A percentile compares a stretch with the other conserved stretches of the same genome.
Evolutionary conservation across 2,329 filamentous ascomycete species (phyloP).

Genomic region (Calonectria pauciramosa): DNA sequence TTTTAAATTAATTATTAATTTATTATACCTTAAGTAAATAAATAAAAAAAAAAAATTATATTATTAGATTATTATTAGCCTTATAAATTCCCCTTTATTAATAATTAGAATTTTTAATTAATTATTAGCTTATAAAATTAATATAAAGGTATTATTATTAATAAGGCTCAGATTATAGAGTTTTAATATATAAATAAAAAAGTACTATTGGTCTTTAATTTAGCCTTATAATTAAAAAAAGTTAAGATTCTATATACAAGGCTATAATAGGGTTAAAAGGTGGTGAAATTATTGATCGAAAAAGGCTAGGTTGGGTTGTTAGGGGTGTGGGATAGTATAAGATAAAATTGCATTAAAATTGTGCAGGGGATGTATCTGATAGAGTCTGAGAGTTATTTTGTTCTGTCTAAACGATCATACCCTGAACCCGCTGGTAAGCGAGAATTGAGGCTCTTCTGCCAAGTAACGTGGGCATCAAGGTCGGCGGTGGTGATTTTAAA

Average conservation of each 20-base stretch:
- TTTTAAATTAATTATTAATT: no score
- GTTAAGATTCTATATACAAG: background rate
- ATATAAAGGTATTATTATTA: background rate
- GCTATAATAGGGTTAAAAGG: background rate
- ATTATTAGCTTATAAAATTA: background rate
- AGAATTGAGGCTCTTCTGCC: constrained; percentile 28
- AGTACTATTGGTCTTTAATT: no score
- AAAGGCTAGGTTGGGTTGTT: background rate
- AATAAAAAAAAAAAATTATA: no score
- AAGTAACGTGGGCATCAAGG: constrained; percentile 27
- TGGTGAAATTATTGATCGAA: background rate
- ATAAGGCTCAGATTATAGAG: background rate
- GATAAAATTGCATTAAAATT: background rate
- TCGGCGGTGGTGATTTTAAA: constrained; percentile 32
- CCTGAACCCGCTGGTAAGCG: constrained; percentile 29
- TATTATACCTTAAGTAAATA: no score
- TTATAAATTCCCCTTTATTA: background rate
- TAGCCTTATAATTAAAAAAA: background rate
- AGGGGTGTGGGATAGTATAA: background rate
- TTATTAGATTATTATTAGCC: background rate
- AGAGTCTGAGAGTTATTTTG: background rate
- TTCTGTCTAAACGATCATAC: background rate
- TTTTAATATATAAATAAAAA: background rate
- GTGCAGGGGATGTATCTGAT: background rate
- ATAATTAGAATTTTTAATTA: background rate